Conservation (phyloP, 805 yeast species). For the Candida fluviatilis region DNA sequence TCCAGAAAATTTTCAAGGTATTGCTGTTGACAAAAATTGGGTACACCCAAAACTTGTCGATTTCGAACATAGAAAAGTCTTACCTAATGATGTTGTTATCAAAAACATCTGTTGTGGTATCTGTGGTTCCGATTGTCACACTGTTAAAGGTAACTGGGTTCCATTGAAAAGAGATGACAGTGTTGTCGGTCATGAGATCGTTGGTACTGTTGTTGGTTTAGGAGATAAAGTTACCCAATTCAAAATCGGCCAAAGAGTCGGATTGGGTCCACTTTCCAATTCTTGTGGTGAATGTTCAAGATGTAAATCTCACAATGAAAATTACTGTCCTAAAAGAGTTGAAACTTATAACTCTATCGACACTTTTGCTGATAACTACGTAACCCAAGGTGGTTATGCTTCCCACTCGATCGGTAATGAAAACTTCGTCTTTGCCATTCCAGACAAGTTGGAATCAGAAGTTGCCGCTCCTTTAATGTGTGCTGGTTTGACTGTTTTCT, state of each 20-base stretch:
- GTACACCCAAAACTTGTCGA: conserved; percentile 8
- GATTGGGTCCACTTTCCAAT: conserved; percentile 68
- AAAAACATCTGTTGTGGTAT: conserved; percentile 59
- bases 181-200: conserved; percentile 60
- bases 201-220: conserved; percentile 54
- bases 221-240: conserved; percentile 52
- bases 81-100: conserved; percentile 45
- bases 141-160: conserved; percentile 50
- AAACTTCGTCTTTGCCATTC: conserved; percentile 45
- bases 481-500: conserved; percentile 53
- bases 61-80: conserved; percentile 21
- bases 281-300: conserved; percentile 60
- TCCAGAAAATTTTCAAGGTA: conserved; percentile 1
- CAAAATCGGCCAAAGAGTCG: conserved; percentile 72
- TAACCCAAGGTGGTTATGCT: conserved; percentile 46
- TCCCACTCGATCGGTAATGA: conserved; percentile 43
- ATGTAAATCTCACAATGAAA: conserved; percentile 38
- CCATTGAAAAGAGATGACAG: conserved; percentile 30
- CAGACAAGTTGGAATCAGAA: conserved; percentile 38
- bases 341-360: conserved; percentile 50
- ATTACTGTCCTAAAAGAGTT: conserved; percentile 48
- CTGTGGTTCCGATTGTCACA: conserved; percentile 61
- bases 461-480: conserved; percentile 52
- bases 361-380: conserved; percentile 20
- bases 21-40: conserved; percentile 2